Evolutionary conservation across 2,329 filamentous ascomycete genomes (phyloP), one percentile per base, ranked within the genome.

Genomic region (Tolypocladium album): DNA sequence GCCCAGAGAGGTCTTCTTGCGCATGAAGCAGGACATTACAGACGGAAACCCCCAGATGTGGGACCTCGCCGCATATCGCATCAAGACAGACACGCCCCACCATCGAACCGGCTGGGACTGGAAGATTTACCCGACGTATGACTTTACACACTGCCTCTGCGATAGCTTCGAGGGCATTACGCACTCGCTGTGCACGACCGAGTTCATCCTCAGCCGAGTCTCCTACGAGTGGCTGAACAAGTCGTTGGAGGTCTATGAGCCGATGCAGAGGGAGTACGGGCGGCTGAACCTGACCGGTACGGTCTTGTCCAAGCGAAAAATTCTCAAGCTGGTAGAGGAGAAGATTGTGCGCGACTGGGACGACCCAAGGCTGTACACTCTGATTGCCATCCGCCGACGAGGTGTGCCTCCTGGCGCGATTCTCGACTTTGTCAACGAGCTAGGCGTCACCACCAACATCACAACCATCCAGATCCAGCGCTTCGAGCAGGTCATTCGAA

Each of bases 111-210:
- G 89, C 38, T 79, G 83, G 64, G 86, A 88, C 70, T 97, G 92
- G 92, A 88, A 86, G 73, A 96, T 97, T 64, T 97, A 96, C 72
- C 94, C 94, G 0, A 95, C 93, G 0, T 97, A 97, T 69, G 92
- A 96, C 72, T 95, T 95, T 71, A 89, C 88, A 0, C 90, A 95
- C 77, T 96, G 90, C 72, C 79, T 97, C 27, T 93, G 90, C 67
- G 94, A 97, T 80, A 92, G 89, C 66, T 90, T 96, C 64, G 94
- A 99, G 74, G 83, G 84, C 22, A 95, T 97, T 68, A 92, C 92
- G 0, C 93, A 97, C 77, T 93, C 88, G 17, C 79, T 97, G 24
- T 97, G 93, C 72, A 97, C 94, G 0, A 93, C 89, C 1, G 94
- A 97, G 72, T 97, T 97, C 68, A 86, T 92, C 65, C 84, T 90